Conservation (phyloP, 2,329 filamentous ascomycete species). For the Proliferodiscus dingleyae region DNA sequence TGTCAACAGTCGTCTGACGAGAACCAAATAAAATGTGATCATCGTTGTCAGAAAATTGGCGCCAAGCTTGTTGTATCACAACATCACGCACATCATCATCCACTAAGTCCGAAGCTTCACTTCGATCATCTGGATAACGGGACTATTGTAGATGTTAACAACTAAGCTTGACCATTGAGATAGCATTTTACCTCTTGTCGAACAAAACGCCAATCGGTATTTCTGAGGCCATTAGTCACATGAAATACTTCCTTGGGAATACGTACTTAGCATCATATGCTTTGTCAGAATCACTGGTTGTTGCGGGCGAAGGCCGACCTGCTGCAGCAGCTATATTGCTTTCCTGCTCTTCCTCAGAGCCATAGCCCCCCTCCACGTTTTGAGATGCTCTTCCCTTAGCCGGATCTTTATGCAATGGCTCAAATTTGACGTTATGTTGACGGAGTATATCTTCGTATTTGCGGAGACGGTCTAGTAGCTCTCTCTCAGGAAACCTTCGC, state of each 20-base stretch:
- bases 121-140: conserved; percentile 29
- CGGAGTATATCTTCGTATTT: conserved; percentile 29
- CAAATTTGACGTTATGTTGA: conserved; percentile 26
- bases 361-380: conserved; percentile 14
- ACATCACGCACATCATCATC: conserved; percentile 33
- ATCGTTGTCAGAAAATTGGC: conserved; percentile 37
- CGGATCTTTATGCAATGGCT: conserved; percentile 25
- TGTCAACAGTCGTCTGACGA: conserved; percentile 35
- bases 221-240: conserved; percentile 33
- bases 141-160: conserved; percentile 23
- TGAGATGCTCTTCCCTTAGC: conserved; percentile 17
- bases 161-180: not conserved
- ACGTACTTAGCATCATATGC: conserved; percentile 31
- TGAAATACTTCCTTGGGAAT: conserved; percentile 6
- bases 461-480: conserved; percentile 26
- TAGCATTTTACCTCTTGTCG: conserved; percentile 35
- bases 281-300: conserved; percentile 26
- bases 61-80: conserved; percentile 42
- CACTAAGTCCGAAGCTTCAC: conserved; percentile 30
- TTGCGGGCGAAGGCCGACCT: conserved; percentile 22
- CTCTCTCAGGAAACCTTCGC: conserved; percentile 29
- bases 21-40: conserved; percentile 51
- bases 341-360: conserved; percentile 26
- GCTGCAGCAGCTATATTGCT: conserved; percentile 15
- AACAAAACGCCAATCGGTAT: conserved; percentile 43